phyloP scores from a whole-genome alignment of 2,329 filamentous ascomycete species.

The Penicillium vulpinum region DNA sequence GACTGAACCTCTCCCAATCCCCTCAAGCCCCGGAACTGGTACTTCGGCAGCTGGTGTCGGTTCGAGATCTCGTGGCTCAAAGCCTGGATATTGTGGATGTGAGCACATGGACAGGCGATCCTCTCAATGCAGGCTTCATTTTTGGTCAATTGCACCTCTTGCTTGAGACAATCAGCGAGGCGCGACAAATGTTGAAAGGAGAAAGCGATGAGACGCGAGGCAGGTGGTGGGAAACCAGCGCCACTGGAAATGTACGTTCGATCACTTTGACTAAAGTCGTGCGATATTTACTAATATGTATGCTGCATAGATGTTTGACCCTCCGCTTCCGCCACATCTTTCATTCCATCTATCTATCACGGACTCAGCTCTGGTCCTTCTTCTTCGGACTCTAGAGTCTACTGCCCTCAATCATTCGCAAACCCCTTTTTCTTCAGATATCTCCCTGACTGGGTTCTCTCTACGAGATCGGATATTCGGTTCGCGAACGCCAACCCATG shows the following conservation, averaged over 20 bases:
- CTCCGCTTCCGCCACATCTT: conserved; percentile 65
- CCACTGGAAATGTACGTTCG: conserved; percentile 58
- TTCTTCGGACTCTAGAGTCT: conserved; percentile 68
- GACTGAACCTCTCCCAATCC: conserved; percentile 53
- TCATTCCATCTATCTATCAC: conserved; percentile 70
- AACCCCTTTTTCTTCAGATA: conserved; percentile 69
- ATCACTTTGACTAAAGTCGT: conserved; percentile 1
- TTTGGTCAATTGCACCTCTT: conserved; percentile 59
- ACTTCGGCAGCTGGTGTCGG: conserved; percentile 68
- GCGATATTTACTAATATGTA: conserved; percentile 3
- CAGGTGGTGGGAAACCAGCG: conserved; percentile 57
- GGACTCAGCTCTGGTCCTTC: conserved; percentile 69
- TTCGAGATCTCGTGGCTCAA: conserved; percentile 76
- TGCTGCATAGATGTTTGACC: conserved; percentile 55
- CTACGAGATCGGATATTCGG: conserved; percentile 58
- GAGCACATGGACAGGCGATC: conserved; percentile 69
- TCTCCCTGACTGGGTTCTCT: conserved; percentile 58
- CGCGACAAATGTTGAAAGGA: conserved; percentile 60
- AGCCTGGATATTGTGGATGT: conserved; percentile 81
- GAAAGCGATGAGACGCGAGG: conserved; percentile 50
- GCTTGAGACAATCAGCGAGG: conserved; percentile 62
- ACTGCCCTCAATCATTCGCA: conserved; percentile 58
- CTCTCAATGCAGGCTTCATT: conserved; percentile 59
- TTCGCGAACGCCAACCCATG: conserved; percentile 62
- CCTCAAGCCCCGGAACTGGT: conserved; percentile 59